A percentile compares a stretch with the other conserved stretches of the same genome.
phyloP scores from a whole-genome alignment of 352 stramenopile genomes.

The Pythium rhizo-oryzae region DNA sequence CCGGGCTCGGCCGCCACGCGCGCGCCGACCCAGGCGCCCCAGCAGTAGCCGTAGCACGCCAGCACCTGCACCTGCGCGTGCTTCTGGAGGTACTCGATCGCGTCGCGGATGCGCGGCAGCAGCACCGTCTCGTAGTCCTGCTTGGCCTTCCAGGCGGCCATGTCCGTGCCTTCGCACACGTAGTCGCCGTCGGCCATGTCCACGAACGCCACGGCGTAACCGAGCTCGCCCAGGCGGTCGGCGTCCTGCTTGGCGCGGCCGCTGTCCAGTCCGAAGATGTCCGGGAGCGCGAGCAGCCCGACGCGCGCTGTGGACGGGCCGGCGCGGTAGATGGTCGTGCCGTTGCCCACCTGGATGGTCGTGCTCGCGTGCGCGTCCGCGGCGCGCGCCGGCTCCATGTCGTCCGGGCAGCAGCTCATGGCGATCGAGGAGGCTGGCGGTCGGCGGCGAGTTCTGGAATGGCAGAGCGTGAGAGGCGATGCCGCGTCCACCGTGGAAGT shows the following conservation, averaged over 20 bases:
- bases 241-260: conserved; percentile 55
- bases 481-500: too few relatives aligned
- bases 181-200: conserved; percentile 46
- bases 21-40: conserved; percentile 34
- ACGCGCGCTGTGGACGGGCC: conserved; percentile 31
- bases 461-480: background rate
- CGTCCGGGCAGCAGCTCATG: conserved; percentile 46
- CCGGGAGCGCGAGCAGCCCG: conserved; percentile 45
- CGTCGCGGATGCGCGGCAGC: conserved; percentile 25
- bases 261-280: conserved; percentile 56
- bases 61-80: conserved; percentile 29
- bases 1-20: conserved; percentile 16
- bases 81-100: conserved; percentile 36
- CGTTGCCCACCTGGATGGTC: conserved; percentile 34
- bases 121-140: conserved; percentile 24
- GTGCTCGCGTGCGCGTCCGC: conserved; percentile 18
- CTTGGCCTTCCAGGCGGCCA: conserved; percentile 22
- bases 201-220: conserved; percentile 50
- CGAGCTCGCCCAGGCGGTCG: conserved; percentile 44
- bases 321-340: conserved; percentile 43
- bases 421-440: background rate
- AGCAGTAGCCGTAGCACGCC: conserved; percentile 39
- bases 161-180: conserved; percentile 21
- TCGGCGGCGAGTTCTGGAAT: background rate
- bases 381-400: conserved; percentile 30